Evolutionary conservation across 2,329 filamentous ascomycete species (phyloP).

Genomic region (Huntiella savannae): DNA sequence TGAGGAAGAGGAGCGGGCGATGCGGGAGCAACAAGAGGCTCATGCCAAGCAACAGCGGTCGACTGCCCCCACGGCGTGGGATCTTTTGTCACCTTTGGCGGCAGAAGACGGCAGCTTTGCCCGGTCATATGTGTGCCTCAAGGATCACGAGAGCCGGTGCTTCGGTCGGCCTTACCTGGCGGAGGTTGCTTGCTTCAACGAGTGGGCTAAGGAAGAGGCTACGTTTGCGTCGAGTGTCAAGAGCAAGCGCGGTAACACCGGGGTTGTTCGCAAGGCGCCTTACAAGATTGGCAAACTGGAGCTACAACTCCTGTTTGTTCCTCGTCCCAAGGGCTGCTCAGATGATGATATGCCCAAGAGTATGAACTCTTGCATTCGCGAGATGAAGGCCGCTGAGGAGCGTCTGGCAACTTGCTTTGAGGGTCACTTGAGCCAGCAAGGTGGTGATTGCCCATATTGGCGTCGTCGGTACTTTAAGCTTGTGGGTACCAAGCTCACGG

Average conservation of each 20-base stretch:
- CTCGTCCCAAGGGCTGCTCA: slow-evolving; percentile 65
- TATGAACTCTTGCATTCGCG: slow-evolving; percentile 89
- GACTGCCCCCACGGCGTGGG: slow-evolving; percentile 56
- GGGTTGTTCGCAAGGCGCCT: slow-evolving; percentile 66
- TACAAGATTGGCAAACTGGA: slow-evolving; percentile 93
- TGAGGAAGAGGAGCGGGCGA: slow-evolving; percentile 60
- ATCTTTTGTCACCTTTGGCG: slow-evolving; percentile 69
- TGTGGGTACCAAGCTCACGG: slow-evolving; percentile 74
- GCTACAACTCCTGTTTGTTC: slow-evolving; percentile 84
- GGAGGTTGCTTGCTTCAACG: slow-evolving; percentile 91
- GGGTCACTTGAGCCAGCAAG: slow-evolving; percentile 84
- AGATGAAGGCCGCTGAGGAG: slow-evolving; percentile 79
- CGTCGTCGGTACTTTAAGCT: slow-evolving; percentile 95
- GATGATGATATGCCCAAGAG: slow-evolving; percentile 99
- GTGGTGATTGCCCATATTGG: slow-evolving; percentile 98
- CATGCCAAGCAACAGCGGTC: slow-evolving; percentile 43
- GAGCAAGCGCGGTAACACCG: slow-evolving; percentile 64
- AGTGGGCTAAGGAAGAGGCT: slow-evolving; percentile 85
- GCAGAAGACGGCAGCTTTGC: slow-evolving; percentile 88
- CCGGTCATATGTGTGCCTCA: slow-evolving; percentile 80
- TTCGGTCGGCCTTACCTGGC: slow-evolving; percentile 76
- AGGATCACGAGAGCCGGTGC: slow-evolving; percentile 74
- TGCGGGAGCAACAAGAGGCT: slow-evolving; percentile 43
- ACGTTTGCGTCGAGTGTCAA: slow-evolving; percentile 69
- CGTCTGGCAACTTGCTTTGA: slow-evolving; percentile 63